phyloP scores from a whole-genome alignment of 768 basidiomycete genomes.

The Amanita thiersii region DNA sequence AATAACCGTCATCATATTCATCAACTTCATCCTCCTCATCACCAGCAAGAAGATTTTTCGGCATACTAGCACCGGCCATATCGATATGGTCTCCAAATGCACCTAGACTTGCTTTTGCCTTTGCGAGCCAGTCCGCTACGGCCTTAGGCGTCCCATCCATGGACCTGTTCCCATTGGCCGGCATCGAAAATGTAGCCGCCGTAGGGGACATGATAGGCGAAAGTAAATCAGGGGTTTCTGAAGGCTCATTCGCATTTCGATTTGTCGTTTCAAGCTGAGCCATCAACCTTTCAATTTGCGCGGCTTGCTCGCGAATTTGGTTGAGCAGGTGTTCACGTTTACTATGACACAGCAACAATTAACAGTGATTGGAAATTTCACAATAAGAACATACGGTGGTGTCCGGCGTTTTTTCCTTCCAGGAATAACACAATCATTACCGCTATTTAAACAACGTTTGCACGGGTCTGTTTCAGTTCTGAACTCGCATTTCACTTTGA shows the following conservation, averaged over 20 bases:
- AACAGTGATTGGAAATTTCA: not conserved
- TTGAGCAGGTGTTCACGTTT: slow-evolving; percentile 77
- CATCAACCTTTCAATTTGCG: slow-evolving; percentile 67
- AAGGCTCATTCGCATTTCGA: slow-evolving; percentile 12
- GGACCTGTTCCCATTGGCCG: not conserved
- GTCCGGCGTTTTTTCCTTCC: slow-evolving; percentile 75
- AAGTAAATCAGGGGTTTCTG: slow-evolving; percentile 12
- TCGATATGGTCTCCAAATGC: slow-evolving; percentile 64
- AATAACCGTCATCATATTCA: slow-evolving; percentile 31
- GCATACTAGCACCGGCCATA: slow-evolving; percentile 47
- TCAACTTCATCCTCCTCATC: slow-evolving; percentile 36
- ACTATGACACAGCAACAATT: slow-evolving; percentile 25
- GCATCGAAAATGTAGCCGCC: not conserved
- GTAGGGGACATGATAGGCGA: slow-evolving; percentile 13
- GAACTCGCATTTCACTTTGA: slow-evolving; percentile 73
- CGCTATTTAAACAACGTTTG: slow-evolving; percentile 63
- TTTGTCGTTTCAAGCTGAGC: slow-evolving; percentile 49
- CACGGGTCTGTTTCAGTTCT: slow-evolving; percentile 65
- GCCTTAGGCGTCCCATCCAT: slow-evolving; percentile 38
- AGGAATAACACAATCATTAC: slow-evolving; percentile 72
- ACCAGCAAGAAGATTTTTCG: slow-evolving; percentile 40
- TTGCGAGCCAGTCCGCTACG: slow-evolving; percentile 71
- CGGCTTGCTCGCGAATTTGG: slow-evolving; percentile 68
- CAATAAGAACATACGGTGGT: slow-evolving; percentile 52
- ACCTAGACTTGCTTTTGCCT: slow-evolving; percentile 59